Evolutionary conservation across 306 rosid genomes (phyloP).

Genomic region (Carpinus fangiana): DNA sequence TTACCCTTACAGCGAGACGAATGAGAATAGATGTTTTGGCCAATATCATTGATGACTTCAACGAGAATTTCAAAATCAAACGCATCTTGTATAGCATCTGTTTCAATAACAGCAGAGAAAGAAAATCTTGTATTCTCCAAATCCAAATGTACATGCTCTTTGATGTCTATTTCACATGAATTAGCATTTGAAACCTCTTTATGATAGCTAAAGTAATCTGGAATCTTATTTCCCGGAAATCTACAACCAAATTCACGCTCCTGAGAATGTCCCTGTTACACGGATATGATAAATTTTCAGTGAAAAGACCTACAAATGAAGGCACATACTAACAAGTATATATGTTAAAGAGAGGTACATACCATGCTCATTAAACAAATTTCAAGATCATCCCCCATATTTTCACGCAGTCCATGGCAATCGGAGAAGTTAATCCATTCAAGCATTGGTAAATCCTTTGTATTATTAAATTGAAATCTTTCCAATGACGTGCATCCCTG

Average conservation of each 20-base stretch:
- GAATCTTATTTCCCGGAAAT: neutral
- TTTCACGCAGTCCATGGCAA: neutral
- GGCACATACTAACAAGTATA: too few relatives aligned
- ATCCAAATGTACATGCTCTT: neutral
- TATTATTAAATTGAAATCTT: neutral
- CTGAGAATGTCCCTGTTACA: neutral
- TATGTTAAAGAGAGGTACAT: neutral
- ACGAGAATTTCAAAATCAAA: fast-evolving
- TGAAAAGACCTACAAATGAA: neutral
- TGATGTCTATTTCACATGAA: neutral
- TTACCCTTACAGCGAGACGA: too few relatives aligned
- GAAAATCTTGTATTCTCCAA: neutral
- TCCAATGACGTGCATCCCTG: too few relatives aligned
- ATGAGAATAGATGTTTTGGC: too few relatives aligned
- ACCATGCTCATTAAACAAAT: neutral
- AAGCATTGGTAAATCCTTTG: neutral
- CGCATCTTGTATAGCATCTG: neutral
- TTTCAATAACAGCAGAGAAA: neutral
- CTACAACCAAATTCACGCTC: neutral
- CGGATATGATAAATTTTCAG: neutral
- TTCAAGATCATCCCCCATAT: neutral
- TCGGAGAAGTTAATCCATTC: neutral
- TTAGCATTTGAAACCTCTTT: too few relatives aligned
- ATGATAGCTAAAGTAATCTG: neutral
- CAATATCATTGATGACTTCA: too few relatives aligned